Evolutionary conservation across 2,329 filamentous ascomycete genomes (phyloP).

Genomic region (Eurotiales sp.): DNA sequence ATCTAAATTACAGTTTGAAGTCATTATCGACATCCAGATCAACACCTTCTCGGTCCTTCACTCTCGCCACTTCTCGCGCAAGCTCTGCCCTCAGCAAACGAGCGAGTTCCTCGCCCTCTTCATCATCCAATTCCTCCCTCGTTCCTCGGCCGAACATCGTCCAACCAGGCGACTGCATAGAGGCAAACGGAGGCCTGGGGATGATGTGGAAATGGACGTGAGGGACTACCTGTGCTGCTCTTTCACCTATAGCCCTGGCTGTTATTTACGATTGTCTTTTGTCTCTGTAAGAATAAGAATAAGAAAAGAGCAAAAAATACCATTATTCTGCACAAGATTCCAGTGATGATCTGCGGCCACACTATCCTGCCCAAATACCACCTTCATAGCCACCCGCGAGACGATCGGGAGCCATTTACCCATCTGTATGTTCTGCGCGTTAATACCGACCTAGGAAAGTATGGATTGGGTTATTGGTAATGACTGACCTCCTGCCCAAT

Average conservation of each 20-base stretch:
- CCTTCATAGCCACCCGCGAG: conserved; percentile 67
- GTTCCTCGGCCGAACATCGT: conserved; percentile 47
- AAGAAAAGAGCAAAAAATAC: conserved; percentile 32
- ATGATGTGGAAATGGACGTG: conserved; percentile 96
- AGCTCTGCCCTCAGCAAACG: conserved; percentile 35
- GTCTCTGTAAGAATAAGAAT: conserved; percentile 6
- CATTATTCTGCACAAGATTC: conserved; percentile 97
- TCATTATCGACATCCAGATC: conserved; percentile 27
- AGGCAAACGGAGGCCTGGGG: conserved; percentile 58
- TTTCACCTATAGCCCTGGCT: conserved; percentile 53
- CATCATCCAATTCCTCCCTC: conserved; percentile 46
- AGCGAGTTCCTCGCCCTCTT: conserved; percentile 39
- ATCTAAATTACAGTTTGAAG: conserved; percentile 6
- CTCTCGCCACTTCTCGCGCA: conserved; percentile 32
- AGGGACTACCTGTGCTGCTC: conserved; percentile 86
- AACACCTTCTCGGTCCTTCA: conserved; percentile 35
- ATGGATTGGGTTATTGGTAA: no score
- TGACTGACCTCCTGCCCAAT: conserved; percentile 65
- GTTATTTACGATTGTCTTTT: no score
- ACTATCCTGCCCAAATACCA: conserved; percentile 55
- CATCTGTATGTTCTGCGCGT: no score
- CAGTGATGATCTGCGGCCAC: conserved; percentile 58
- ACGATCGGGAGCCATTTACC: conserved; percentile 45
- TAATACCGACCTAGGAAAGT: no score
- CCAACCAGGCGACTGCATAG: conserved; percentile 26